phyloP scores from a whole-genome alignment of 2,329 filamentous ascomycete genomes.

The Dendryphion nanum region DNA sequence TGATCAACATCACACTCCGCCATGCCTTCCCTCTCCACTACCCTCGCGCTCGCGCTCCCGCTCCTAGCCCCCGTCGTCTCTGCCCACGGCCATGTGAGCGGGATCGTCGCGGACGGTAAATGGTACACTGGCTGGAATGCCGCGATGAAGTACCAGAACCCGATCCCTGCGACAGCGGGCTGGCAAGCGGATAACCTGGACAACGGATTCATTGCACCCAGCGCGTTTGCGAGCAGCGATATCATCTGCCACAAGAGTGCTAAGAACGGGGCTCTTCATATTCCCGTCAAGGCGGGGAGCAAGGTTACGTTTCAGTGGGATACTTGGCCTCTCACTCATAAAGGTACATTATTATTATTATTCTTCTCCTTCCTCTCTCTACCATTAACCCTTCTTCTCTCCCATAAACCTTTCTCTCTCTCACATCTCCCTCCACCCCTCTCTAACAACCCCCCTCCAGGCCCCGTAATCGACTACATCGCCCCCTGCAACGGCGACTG shows the following conservation, averaged over 20 bases:
- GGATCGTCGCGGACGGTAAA: slow-evolving; percentile 25
- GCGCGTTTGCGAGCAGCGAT: slow-evolving; percentile 20
- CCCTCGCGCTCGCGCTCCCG: slow-evolving; percentile 13
- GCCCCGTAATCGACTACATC: slow-evolving; percentile 38
- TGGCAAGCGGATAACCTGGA: slow-evolving; percentile 37
- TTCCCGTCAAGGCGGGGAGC: slow-evolving; percentile 33
- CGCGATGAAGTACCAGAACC: slow-evolving; percentile 26
- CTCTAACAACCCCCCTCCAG: slow-evolving; percentile 8
- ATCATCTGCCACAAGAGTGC: slow-evolving; percentile 39
- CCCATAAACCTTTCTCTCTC: not conserved
- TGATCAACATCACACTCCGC: not conserved
- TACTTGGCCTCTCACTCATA: slow-evolving; percentile 29
- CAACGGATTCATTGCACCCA: slow-evolving; percentile 36
- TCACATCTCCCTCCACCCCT: not conserved
- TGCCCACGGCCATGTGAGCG: slow-evolving; percentile 32
- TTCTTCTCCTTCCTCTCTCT: slow-evolving; percentile 1
- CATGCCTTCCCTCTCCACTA: slow-evolving; percentile 1
- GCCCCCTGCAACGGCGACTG: slow-evolving; percentile 30
- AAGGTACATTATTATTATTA: slow-evolving; percentile 6
- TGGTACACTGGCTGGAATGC: slow-evolving; percentile 33
- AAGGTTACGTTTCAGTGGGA: slow-evolving; percentile 33
- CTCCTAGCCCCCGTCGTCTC: slow-evolving; percentile 19
- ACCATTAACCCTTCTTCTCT: not conserved
- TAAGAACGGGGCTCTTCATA: slow-evolving; percentile 29
- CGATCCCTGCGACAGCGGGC: slow-evolving; percentile 29